A percentile compares a stretch with the other conserved stretches of the same genome.
phyloP scores from a whole-genome alignment of 2,329 filamentous ascomycete species.

The Chalaropsis ovoidea region DNA sequence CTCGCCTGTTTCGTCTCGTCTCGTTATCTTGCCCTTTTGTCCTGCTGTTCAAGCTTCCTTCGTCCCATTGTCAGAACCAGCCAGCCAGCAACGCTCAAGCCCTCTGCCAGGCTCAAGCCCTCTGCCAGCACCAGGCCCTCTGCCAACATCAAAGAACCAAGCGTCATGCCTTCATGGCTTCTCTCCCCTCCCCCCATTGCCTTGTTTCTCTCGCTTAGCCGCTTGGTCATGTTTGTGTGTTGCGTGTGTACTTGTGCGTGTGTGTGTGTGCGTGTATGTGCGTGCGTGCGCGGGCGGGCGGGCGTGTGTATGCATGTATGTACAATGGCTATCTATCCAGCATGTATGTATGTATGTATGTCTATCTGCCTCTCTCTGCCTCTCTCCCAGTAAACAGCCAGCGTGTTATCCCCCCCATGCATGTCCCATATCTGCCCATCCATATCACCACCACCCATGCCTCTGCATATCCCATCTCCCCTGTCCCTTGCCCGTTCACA shows the following conservation, averaged over 20 bases:
- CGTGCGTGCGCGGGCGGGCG: background rate
- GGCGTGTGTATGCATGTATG: background rate
- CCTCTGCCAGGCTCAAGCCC: background rate
- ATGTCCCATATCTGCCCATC: background rate
- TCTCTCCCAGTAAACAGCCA: background rate
- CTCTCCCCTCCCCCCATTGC: background rate
- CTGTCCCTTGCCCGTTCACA: slow-evolving; percentile 2
- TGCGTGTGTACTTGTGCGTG: background rate
- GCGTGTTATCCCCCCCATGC: background rate
- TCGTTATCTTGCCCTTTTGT: background rate
- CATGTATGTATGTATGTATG: background rate
- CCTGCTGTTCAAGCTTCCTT: background rate
- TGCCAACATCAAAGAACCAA: too few relatives aligned
- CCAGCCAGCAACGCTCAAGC: too few relatives aligned
- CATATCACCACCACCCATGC: background rate
- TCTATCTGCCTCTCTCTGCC: background rate
- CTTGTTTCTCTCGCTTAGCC: slow-evolving; percentile 9
- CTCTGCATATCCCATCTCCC: background rate
- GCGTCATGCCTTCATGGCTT: background rate
- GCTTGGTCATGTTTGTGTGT: background rate
- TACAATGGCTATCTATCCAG: background rate
- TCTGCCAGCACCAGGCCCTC: background rate
- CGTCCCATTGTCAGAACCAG: background rate
- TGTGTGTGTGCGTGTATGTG: background rate
- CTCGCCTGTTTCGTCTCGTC: too few relatives aligned